Percentiles rank a stretch among this genome's conserved stretches.
These are phyloP conservation scores for Fraxinus excelsior DNA, from an alignment of 257 asterid species.

Conservation along the genomic window DNA sequence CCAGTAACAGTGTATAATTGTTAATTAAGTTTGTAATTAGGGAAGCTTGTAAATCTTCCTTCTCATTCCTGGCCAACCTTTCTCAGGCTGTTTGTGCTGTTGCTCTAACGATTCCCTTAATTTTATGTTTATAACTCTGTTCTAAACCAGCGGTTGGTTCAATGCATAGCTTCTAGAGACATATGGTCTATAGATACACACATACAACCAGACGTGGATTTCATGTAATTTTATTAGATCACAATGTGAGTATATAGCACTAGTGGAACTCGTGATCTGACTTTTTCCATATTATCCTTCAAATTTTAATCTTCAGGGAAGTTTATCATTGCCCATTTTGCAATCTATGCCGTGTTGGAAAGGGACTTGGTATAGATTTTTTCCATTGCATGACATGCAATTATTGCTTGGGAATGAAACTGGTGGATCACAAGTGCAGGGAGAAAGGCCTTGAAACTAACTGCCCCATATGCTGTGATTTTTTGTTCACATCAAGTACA, in stretches of 20 bases:
- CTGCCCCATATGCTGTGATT: slow-evolving; percentile 96
- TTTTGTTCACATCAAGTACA: slow-evolving; percentile 88
- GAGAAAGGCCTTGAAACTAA: slow-evolving; percentile 96
- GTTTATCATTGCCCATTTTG: slow-evolving; percentile 97
- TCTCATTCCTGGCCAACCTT: not conserved
- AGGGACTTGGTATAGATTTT: slow-evolving; percentile 89
- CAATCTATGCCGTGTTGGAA: slow-evolving; percentile 93
- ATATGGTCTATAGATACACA: not conserved
- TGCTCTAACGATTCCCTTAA: not conserved
- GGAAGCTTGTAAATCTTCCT: not conserved
- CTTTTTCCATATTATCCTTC: slow-evolving; percentile 16
- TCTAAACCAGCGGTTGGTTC: not conserved
- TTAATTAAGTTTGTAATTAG: not conserved
- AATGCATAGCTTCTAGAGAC: not conserved
- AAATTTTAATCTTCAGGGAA: slow-evolving; percentile 51
- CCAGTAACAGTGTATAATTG: not conserved
- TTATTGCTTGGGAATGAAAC: slow-evolving; percentile 76
- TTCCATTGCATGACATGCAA: slow-evolving; percentile 99
- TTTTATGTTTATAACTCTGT: not conserved
- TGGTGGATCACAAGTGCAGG: slow-evolving; percentile 87
- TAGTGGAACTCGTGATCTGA: not conserved
- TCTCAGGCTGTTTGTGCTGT: not conserved
- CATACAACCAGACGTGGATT: not conserved
- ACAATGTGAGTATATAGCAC: not conserved
- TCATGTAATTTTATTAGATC: not conserved